These are phyloP conservation scores for Sungouiozyma ichnusensis DNA, from an alignment of 805 yeast species.

Conservation along the genomic window DNA sequence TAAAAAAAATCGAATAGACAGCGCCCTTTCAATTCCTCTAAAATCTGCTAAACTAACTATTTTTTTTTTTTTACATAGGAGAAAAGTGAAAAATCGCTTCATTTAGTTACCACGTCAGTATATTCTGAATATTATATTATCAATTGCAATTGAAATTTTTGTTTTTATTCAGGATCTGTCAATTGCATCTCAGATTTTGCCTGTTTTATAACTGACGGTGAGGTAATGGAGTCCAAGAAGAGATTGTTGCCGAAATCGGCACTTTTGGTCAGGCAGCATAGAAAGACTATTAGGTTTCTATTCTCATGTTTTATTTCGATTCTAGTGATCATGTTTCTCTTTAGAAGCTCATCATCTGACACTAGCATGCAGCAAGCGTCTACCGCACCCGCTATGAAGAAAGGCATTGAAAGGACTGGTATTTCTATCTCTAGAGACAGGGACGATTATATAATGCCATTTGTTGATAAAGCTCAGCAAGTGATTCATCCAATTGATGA, in stretches of 20 bases:
- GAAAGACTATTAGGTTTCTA: slow-evolving; percentile 17
- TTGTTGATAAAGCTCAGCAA: slow-evolving; percentile 22
- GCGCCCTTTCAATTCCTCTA: too few species aligned
- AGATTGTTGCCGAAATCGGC: slow-evolving; percentile 26
- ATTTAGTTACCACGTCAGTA: too few species aligned
- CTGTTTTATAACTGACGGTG: not conserved
- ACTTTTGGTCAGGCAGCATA: slow-evolving; percentile 20
- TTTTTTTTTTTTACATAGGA: too few species aligned
- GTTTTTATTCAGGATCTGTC: too few species aligned
- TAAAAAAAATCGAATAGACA: too few species aligned
- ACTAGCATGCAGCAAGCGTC: too few species aligned
- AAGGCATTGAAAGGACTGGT: not conserved
- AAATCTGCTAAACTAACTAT: too few species aligned
- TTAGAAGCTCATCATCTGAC: slow-evolving; percentile 3
- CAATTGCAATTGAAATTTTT: too few species aligned
- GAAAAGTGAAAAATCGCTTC: too few species aligned
- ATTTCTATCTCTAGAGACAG: slow-evolving; percentile 2
- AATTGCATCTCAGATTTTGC: not conserved
- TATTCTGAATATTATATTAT: too few species aligned
- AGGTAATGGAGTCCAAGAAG: slow-evolving; percentile 16
- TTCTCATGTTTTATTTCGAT: slow-evolving; percentile 17
- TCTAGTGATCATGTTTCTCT: slow-evolving; percentile 12
- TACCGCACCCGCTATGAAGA: too few species aligned
- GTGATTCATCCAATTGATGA: slow-evolving; percentile 24
- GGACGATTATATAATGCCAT: slow-evolving; percentile 17